Evolutionary conservation across 352 stramenopile genomes (phyloP).

Genomic region (Pythium aphanidermatum): DNA sequence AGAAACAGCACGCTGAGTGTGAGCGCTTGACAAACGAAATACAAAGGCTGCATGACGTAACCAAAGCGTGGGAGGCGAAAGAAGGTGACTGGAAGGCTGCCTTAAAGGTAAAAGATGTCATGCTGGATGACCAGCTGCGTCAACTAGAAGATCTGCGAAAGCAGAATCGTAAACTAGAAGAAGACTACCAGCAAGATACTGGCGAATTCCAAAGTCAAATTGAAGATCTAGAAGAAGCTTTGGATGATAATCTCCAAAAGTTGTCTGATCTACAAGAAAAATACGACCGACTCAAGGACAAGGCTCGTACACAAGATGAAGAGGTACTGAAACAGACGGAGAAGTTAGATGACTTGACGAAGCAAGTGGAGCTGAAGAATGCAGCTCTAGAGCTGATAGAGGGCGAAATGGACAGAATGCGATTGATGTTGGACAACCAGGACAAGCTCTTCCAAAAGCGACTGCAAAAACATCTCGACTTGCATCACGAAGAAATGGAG

Average conservation of each 20-base stretch:
- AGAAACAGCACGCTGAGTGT: constrained; percentile 17
- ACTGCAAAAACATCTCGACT: constrained; percentile 40
- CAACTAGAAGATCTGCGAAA: constrained; percentile 39
- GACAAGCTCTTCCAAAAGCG: constrained; percentile 47
- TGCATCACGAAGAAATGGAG: constrained; percentile 40
- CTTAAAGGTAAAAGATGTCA: constrained; percentile 67
- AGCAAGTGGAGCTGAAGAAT: constrained; percentile 43
- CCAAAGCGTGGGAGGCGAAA: constrained; percentile 26
- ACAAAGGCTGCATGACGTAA: constrained; percentile 15
- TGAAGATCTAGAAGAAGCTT: constrained; percentile 49
- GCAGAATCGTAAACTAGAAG: constrained; percentile 24
- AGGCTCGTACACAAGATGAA: constrained; percentile 19
- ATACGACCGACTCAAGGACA: constrained; percentile 15
- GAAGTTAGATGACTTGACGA: constrained; percentile 19
- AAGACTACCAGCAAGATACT: constrained; percentile 45
- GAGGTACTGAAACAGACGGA: constrained; percentile 6
- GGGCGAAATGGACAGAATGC: constrained; percentile 64
- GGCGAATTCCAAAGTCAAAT: constrained; percentile 41
- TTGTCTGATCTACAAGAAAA: constrained; percentile 27
- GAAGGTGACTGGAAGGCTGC: constrained; percentile 49
- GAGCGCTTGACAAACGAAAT: constrained; percentile 23
- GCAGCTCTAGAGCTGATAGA: constrained; percentile 59
- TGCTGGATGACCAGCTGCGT: constrained; percentile 57
- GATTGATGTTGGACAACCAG: constrained; percentile 40
- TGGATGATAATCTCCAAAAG: constrained; percentile 55